A percentile compares a stretch with the other conserved stretches of the same genome.
Evolutionary conservation across 352 stramenopile genomes (phyloP).

Genomic region (Aphanomyces astaci): DNA sequence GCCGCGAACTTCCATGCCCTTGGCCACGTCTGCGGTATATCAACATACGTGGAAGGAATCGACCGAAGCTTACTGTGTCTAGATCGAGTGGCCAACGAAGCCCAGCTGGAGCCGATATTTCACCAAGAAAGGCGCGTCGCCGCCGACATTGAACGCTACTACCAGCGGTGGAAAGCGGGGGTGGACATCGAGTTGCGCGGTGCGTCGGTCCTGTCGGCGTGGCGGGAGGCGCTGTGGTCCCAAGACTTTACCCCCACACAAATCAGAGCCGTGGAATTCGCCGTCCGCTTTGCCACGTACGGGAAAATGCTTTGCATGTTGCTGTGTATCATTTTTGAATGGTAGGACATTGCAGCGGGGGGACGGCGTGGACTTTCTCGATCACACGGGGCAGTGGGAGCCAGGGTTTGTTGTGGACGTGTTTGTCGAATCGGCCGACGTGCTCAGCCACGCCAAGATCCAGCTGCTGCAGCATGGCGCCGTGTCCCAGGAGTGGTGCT

Average conservation of each 20-base stretch:
- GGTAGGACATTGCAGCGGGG: slow-evolving; percentile 38
- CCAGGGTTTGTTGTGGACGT: slow-evolving; percentile 64
- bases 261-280: neutral
- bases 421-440: slow-evolving; percentile 32
- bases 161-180: slow-evolving; percentile 3
- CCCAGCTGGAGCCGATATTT: slow-evolving; percentile 5
- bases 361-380: slow-evolving; percentile 69
- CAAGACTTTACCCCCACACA: neutral
- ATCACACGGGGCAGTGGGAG: slow-evolving; percentile 72
- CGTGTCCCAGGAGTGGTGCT: slow-evolving; percentile 61
- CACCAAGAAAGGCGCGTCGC: neutral
- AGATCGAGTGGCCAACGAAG: neutral
- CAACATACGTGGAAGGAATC: too few species aligned
- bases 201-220: neutral
- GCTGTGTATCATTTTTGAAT: neutral
- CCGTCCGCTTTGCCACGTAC: slow-evolving; percentile 6
- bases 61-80: neutral
- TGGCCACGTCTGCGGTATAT: neutral
- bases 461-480: slow-evolving; percentile 53
- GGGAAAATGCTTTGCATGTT: neutral
- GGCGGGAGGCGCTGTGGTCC: neutral
- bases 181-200: neutral
- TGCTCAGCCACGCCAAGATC: slow-evolving; percentile 56
- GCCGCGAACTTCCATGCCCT: neutral
- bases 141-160: neutral